phyloP scores from a whole-genome alignment of 352 stramenopile species.

The Phytophthora pinifolia region DNA sequence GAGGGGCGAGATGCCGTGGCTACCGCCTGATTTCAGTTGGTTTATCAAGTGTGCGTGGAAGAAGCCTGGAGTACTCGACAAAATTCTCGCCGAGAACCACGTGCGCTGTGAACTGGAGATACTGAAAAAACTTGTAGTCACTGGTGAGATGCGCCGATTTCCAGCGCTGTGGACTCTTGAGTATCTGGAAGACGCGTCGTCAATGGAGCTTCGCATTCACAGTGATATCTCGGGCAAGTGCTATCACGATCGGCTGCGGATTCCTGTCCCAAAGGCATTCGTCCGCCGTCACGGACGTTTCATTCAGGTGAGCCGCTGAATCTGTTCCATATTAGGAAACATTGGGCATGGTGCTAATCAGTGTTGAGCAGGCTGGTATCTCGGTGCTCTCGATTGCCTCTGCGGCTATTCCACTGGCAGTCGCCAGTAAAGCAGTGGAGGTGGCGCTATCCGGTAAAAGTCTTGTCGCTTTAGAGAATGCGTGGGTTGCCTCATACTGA shows the following conservation, averaged over 20 bases:
- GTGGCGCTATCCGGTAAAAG: background rate
- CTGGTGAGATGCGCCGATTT: background rate
- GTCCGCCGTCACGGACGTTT: background rate
- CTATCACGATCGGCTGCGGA: slow-evolving; percentile 8
- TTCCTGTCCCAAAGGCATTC: background rate
- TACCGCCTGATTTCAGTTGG: no score
- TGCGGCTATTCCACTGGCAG: background rate
- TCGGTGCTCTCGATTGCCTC: slow-evolving; percentile 6
- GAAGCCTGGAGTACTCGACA: background rate
- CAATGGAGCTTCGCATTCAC: slow-evolving; percentile 13
- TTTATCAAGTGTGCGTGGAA: background rate
- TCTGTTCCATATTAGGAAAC: no score
- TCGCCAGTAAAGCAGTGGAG: slow-evolving; percentile 1
- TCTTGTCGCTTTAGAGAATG: no score
- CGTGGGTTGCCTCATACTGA: no score
- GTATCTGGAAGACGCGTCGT: background rate
- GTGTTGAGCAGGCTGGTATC: slow-evolving; percentile 4
- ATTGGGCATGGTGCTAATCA: no score
- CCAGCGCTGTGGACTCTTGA: slow-evolving; percentile 4
- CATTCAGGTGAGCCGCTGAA: slow-evolving; percentile 12
- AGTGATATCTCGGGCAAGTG: slow-evolving; percentile 17
- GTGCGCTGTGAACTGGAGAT: background rate
- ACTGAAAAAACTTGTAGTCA: background rate
- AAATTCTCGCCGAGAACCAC: no score
- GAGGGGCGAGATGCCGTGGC: no score